These are phyloP conservation scores for Thymus quinquecostatus DNA, from an alignment of 257 asterid genomes.

Conservation along the genomic window DNA sequence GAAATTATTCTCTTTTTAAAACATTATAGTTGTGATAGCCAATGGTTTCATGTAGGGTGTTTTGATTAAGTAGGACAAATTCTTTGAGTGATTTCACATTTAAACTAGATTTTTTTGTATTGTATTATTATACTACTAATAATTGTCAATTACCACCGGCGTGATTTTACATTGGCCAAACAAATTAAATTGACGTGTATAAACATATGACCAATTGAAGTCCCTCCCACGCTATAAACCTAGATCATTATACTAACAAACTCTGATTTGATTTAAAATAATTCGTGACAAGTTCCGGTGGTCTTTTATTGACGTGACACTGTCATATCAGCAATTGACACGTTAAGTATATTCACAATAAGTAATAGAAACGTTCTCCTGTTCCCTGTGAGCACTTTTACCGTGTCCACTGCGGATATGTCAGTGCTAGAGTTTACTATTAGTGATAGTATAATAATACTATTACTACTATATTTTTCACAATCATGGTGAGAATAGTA, in stretches of 20 bases:
- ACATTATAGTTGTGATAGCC: slow-evolving; percentile 32
- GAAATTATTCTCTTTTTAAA: slow-evolving; percentile 15
- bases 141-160: background rate
- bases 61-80: background rate
- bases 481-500: background rate
- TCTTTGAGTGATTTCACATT: slow-evolving; percentile 20
- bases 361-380: too few relatives aligned
- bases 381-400: too few relatives aligned
- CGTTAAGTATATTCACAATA: too few relatives aligned
- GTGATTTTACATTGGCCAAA: background rate
- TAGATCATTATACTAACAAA: background rate
- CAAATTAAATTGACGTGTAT: background rate
- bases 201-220: background rate
- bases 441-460: too few relatives aligned
- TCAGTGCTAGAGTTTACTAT: too few relatives aligned
- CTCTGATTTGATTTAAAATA: too few relatives aligned
- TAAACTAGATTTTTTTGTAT: slow-evolving; percentile 17
- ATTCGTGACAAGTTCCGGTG: too few relatives aligned
- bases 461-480: too few relatives aligned
- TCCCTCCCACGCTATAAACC: background rate
- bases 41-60: background rate
- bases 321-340: too few relatives aligned
- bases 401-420: too few relatives aligned
- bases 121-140: background rate
- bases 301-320: too few relatives aligned